Conservation (phyloP, 768 basidiomycete genomes). For the Hypholoma sublateritium region DNA sequence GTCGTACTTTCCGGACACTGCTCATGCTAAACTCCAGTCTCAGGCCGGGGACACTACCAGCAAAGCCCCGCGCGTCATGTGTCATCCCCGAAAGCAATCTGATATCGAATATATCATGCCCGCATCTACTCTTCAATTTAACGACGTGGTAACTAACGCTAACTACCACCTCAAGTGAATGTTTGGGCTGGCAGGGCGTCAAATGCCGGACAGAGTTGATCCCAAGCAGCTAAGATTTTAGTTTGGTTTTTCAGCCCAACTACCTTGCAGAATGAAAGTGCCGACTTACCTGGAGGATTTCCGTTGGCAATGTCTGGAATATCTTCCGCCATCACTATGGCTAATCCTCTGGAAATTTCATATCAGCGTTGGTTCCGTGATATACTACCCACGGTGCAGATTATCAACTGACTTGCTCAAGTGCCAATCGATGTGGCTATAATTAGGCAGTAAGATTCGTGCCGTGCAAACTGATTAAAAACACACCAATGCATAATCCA, state of each 20-base stretch:
- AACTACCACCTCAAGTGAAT: neutral
- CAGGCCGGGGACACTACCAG: too few relatives aligned
- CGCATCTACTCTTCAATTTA: too few relatives aligned
- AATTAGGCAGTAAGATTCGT: neutral
- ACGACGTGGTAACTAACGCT: too few relatives aligned
- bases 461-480: neutral
- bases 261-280: neutral
- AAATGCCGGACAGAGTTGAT: neutral
- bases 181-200: neutral
- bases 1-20: too few relatives aligned
- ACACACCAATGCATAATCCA: conserved; percentile 39
- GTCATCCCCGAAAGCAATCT: too few relatives aligned
- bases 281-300: neutral
- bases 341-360: conserved; percentile 25
- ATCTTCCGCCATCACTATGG: conserved; percentile 36
- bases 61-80: too few relatives aligned
- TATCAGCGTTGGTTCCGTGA: neutral
- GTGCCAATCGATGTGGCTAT: conserved; percentile 47
- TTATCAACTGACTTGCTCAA: conserved; percentile 31
- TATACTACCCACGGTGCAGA: neutral
- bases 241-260: too few relatives aligned
- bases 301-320: conserved; percentile 12
- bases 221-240: conserved; percentile 2
- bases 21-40: too few relatives aligned
- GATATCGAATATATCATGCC: too few relatives aligned